Conservation (phyloP, 148 eudicot genomes). For the Heliamphora exappendiculata region DNA sequence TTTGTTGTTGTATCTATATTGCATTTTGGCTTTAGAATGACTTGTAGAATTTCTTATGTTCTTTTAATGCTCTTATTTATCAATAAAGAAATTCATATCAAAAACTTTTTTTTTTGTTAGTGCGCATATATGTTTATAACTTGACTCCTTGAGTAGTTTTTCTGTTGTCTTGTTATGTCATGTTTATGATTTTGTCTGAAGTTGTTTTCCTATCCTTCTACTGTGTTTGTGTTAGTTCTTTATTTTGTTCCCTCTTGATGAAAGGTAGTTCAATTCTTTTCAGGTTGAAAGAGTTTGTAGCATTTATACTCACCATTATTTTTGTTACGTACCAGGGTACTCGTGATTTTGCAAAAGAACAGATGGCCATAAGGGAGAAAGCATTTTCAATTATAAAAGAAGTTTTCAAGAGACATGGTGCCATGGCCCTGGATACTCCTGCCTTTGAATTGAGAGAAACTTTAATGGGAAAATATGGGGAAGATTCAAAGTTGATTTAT, state of each 20-base stretch:
- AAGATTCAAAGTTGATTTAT: constrained; percentile 92
- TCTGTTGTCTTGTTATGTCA: background rate
- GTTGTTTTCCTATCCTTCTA: background rate
- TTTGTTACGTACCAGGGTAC: constrained; percentile 59
- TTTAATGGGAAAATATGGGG: constrained; percentile 92
- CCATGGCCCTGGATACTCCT: constrained; percentile 88
- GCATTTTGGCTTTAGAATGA: background rate
- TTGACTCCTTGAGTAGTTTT: background rate
- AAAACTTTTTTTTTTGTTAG: background rate
- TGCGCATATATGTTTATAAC: background rate
- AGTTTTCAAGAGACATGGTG: constrained; percentile 96
- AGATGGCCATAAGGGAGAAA: constrained; percentile 79
- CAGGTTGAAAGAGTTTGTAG: background rate
- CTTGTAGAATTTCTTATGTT: background rate
- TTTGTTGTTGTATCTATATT: background rate
- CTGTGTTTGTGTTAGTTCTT: background rate
- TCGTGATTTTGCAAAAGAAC: constrained; percentile 91
- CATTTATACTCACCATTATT: background rate
- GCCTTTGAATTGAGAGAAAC: constrained; percentile 94
- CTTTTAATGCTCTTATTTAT: background rate
- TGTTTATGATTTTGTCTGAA: background rate
- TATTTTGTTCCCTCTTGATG: constrained; percentile 6
- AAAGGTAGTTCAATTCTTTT: background rate
- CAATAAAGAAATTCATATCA: background rate
- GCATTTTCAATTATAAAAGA: constrained; percentile 63